Evolutionary conservation across 2,329 filamentous ascomycete genomes (phyloP), one percentile per base, ranked within the genome.

Genomic region (Pseudogymnoascus sp.): DNA sequence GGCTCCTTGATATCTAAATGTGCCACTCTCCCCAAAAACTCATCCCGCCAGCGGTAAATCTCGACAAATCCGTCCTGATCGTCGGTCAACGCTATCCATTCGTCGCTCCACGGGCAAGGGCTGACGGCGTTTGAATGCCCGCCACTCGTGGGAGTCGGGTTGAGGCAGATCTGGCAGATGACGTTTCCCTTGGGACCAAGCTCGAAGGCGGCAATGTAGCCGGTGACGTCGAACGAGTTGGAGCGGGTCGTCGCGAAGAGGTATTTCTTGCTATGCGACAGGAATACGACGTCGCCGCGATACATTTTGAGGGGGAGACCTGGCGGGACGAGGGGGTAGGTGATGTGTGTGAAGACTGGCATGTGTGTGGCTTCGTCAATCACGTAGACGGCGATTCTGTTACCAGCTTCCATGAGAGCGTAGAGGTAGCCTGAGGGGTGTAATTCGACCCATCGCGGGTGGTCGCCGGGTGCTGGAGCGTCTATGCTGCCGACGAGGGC

Each of bases 71-170:
- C 91, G 68, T 92, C 85, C 77, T 95, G 89, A 71, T 96, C 91
- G 70, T 96, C 91, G 6, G 90, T 94, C 68, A 96, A 81, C 16
- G 91, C 91, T n/a, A 96, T 70, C 89, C 90, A 96, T 76, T 95
- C 91, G 70, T 95, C 91, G 64, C 80, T 89, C 84, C 89, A 95
- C 64, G 89, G 87, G 72, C 89, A 91, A 0, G 91, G 91, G 63
- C 84, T 83, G n/a, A 95, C 89, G 0, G 91, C 91, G 71, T 96
- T 96, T 65, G 88, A 92, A 75, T 96, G 91, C 0, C 91, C 91
- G 52, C 91, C 91, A 71, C 89, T 92, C 2, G 90, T 95, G 2
- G 90, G 89, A 2, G 91, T 96, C 0, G 91, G 90, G 71, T 91
- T 90, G 58, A 95, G 79, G 71, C 85, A 91, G 58, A 95, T 83